A percentile compares a stretch with the other conserved stretches of the same genome.
phyloP scores from a whole-genome alignment of 176 grass and related monocot species.

The Eragrostis nindensis region DNA sequence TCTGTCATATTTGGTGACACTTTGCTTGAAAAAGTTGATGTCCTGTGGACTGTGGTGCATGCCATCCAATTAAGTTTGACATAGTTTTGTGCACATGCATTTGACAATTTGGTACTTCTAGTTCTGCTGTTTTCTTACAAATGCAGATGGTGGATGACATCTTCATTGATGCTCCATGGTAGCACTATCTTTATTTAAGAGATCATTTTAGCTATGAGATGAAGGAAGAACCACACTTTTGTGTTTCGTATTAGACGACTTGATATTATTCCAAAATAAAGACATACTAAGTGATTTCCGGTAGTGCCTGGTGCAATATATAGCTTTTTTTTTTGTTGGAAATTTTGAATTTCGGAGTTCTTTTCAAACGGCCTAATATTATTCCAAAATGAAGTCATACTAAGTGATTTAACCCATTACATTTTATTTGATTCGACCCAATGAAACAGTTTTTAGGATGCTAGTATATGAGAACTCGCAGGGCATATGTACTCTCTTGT shows the following conservation, averaged over 20 bases:
- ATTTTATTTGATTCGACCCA: slow-evolving; percentile 11
- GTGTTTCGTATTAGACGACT: not conserved
- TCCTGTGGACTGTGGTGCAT: not conserved
- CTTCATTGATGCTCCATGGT: not conserved
- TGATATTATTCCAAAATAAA: slow-evolving; percentile 25
- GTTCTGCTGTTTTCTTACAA: slow-evolving; percentile 21
- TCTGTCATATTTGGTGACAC: not conserved
- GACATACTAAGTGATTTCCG: slow-evolving; percentile 7
- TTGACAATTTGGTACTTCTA: slow-evolving; percentile 4
- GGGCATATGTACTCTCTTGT: not conserved
- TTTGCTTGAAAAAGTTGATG: slow-evolving; percentile 26
- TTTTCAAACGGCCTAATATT: not conserved
- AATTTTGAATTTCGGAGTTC: slow-evolving; percentile 20
- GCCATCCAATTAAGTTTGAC: not conserved
- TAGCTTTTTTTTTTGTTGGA: not conserved
- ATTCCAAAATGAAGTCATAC: too few relatives aligned
- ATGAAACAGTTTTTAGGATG: slow-evolving; percentile 16
- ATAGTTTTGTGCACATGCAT: slow-evolving; percentile 17
- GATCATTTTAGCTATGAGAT: not conserved
- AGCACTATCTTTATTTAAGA: slow-evolving; percentile 11
- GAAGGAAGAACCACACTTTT: slow-evolving; percentile 19
- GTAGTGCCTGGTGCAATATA: slow-evolving; percentile 21
- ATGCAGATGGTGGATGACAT: not conserved
- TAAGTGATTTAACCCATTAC: slow-evolving; percentile 7
- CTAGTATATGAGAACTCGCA: slow-evolving; percentile 26